A percentile compares a stretch with the other conserved stretches of the same genome.
Evolutionary conservation across 345 rosid species (phyloP).

Genomic region (Salix brachista): DNA sequence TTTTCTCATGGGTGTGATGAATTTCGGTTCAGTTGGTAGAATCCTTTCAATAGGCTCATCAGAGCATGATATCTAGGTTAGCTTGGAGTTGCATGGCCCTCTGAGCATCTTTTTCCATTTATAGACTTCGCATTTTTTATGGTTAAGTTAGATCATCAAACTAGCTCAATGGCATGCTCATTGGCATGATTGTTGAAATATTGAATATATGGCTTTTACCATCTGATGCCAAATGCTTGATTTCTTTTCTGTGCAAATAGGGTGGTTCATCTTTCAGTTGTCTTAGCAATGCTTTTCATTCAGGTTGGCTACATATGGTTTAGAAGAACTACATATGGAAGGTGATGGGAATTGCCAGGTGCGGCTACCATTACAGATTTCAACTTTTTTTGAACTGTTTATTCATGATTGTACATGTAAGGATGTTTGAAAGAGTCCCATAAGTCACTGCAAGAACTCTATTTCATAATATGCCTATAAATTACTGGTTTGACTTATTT

Average conservation of each 20-base stretch:
- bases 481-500: neutral
- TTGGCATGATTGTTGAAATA: neutral
- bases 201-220: conserved; percentile 2
- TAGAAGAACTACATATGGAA: conserved; percentile 81
- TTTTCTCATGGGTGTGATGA: neutral
- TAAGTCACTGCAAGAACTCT: neutral
- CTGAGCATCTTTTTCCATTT: neutral
- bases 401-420: neutral
- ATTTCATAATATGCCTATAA: neutral
- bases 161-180: neutral
- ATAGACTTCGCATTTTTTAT: neutral
- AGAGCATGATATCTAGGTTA: neutral
- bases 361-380: neutral
- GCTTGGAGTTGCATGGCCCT: neutral
- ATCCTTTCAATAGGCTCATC: neutral
- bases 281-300: conserved; percentile 20
- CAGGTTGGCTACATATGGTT: conserved; percentile 76
- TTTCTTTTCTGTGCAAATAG: neutral
- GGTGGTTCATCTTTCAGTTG: conserved; percentile 2
- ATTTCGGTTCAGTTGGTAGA: neutral
- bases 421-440: neutral
- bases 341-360: conserved; percentile 99
- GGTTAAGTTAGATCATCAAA: neutral
- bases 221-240: neutral
- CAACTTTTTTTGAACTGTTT: neutral